A percentile compares a stretch with the other conserved stretches of the same genome.
phyloP scores from a whole-genome alignment of 2,329 filamentous ascomycete species.

The Xylariaceae sp. region DNA sequence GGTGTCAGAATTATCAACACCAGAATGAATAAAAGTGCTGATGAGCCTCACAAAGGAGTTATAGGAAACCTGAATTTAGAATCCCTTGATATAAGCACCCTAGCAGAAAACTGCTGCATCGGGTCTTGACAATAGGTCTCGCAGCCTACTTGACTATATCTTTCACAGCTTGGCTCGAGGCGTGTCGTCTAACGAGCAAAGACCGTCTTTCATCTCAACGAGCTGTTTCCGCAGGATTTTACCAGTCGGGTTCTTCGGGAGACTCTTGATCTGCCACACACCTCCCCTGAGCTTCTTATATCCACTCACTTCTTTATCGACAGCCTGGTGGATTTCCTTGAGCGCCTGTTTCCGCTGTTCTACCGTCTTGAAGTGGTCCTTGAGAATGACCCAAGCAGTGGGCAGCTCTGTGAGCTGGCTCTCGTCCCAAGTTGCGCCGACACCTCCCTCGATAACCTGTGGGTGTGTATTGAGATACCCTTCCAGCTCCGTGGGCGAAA shows the following conservation, averaged over 20 bases:
- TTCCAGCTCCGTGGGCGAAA: constrained; percentile 47
- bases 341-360: constrained; percentile 33
- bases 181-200: constrained; percentile 37
- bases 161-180: constrained; percentile 18
- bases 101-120: no score
- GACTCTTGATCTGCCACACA: constrained; percentile 41
- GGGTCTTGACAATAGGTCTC: no score
- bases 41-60: no score
- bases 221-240: constrained; percentile 46
- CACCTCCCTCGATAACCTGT: constrained; percentile 44
- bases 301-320: constrained; percentile 47
- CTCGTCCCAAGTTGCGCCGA: constrained; percentile 46
- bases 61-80: no score
- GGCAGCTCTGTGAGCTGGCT: constrained; percentile 47
- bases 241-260: constrained; percentile 47
- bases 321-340: constrained; percentile 38
- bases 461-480: constrained; percentile 45
- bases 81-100: no score
- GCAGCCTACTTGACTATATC: no score
- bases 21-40: no score
- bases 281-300: constrained; percentile 50
- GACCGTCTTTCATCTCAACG: constrained; percentile 39
- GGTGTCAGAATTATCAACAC: no score
- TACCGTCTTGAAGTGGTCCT: constrained; percentile 28
- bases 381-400: constrained; percentile 46